Evolutionary conservation across 2,329 filamentous ascomycete genomes (phyloP).

Genomic region (Pestalotiopsis sp.): DNA sequence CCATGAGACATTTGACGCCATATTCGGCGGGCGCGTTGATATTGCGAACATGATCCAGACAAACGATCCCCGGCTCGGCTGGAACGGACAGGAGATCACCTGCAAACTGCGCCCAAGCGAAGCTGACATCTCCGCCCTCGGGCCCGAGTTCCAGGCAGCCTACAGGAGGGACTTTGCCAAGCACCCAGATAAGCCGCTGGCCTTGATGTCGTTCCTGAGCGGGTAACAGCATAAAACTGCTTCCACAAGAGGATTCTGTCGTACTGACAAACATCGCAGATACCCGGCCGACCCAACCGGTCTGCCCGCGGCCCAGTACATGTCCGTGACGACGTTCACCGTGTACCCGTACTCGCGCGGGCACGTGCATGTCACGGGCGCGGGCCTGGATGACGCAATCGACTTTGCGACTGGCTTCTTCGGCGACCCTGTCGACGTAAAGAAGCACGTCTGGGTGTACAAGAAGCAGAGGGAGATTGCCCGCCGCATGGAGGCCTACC

Average conservation of each 20-base stretch:
- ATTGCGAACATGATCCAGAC: constrained; percentile 16
- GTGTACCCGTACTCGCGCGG: constrained; percentile 60
- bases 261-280: background rate
- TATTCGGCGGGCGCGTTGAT: constrained; percentile 12
- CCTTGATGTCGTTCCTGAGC: constrained; percentile 13
- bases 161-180: constrained; percentile 24
- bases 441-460: constrained; percentile 60
- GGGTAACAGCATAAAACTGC: background rate
- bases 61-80: constrained; percentile 20
- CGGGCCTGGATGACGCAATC: constrained; percentile 35
- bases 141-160: constrained; percentile 20
- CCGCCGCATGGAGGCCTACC: constrained; percentile 51
- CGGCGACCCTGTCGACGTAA: constrained; percentile 51
- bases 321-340: constrained; percentile 50
- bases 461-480: constrained; percentile 60
- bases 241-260: no score
- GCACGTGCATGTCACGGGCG: constrained; percentile 54
- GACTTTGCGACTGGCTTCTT: constrained; percentile 59
- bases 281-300: background rate
- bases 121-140: constrained; percentile 20
- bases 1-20: constrained; percentile 19
- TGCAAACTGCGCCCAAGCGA: constrained; percentile 23
- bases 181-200: constrained; percentile 20
- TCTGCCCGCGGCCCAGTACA: constrained; percentile 39
- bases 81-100: constrained; percentile 21